Evolutionary conservation across 139 green algal species (phyloP).

Genomic region (Chlorella sorokiniana): DNA sequence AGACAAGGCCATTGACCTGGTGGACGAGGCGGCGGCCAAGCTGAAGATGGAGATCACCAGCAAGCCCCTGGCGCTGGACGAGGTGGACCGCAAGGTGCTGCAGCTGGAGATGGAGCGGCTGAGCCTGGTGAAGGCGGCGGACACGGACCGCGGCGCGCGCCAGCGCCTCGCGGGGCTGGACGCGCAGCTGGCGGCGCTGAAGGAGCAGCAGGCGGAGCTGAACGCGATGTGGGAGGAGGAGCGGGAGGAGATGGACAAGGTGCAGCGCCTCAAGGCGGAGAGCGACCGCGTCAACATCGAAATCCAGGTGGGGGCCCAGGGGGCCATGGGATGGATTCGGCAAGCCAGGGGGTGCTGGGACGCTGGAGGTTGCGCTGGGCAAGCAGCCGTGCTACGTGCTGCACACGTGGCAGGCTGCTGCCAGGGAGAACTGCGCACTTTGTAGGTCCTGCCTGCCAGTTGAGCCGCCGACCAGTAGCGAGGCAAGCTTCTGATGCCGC

Average conservation of each 20-base stretch:
- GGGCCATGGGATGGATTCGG: background rate
- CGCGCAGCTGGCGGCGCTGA: slow-evolving; percentile 78
- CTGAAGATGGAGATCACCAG: slow-evolving; percentile 99
- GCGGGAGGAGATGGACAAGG: slow-evolving; percentile 70
- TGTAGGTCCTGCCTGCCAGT: too few species aligned
- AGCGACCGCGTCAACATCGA: slow-evolving; percentile 91
- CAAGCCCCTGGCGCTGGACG: slow-evolving; percentile 95
- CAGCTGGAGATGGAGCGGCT: slow-evolving; percentile 97
- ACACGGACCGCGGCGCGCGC: slow-evolving; percentile 68
- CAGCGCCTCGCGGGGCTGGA: slow-evolving; percentile 79
- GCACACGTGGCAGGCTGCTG: too few species aligned
- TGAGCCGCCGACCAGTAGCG: too few species aligned
- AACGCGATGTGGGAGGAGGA: slow-evolving; percentile 82
- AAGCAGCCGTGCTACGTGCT: too few species aligned
- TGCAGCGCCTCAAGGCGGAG: slow-evolving; percentile 92
- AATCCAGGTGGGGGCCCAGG: slow-evolving; percentile 73
- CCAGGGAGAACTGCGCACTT: too few species aligned
- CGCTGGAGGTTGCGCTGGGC: too few species aligned
- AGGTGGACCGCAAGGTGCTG: slow-evolving; percentile 67
- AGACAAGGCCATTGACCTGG: slow-evolving; percentile 96
- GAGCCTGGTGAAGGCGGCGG: slow-evolving; percentile 72
- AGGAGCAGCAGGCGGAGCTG: slow-evolving; percentile 78
- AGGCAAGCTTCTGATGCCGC: background rate
- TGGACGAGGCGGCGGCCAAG: slow-evolving; percentile 96
- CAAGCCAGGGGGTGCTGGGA: background rate